Conservation (phyloP, 2,329 filamentous ascomycete genomes). For the Nothophaeocryptopus gaeumannii region DNA sequence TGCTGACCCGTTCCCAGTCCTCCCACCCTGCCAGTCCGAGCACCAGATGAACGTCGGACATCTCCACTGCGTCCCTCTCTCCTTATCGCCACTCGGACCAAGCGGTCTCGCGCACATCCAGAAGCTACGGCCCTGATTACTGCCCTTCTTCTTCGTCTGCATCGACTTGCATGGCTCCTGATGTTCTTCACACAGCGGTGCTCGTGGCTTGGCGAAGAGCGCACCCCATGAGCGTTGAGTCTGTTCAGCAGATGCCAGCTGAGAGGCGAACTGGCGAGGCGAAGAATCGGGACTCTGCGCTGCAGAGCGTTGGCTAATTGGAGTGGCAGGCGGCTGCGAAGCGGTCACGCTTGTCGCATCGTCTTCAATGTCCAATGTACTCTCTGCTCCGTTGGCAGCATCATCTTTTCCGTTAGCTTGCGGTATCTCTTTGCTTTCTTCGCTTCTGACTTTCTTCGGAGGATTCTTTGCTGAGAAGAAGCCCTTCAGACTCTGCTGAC, state of each 20-base stretch:
- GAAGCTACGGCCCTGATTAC: slow-evolving; percentile 69
- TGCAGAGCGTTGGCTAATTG: background rate
- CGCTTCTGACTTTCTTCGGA: background rate
- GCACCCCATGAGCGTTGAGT: slow-evolving; percentile 67
- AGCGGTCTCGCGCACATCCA: slow-evolving; percentile 73
- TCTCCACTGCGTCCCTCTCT: slow-evolving; percentile 79
- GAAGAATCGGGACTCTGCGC: slow-evolving; percentile 13
- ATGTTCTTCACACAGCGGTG: slow-evolving; percentile 78
- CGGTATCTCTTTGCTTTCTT: background rate
- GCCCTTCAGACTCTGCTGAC: slow-evolving; percentile 66
- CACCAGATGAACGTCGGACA: slow-evolving; percentile 79
- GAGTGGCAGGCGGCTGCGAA: background rate
- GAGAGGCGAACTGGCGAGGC: slow-evolving; percentile 20
- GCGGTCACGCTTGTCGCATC: background rate
- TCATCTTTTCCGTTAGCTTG: background rate
- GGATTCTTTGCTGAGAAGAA: slow-evolving; percentile 68
- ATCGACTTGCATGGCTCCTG: slow-evolving; percentile 80
- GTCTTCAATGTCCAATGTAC: background rate
- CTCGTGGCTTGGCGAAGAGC: slow-evolving; percentile 70
- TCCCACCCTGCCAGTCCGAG: slow-evolving; percentile 52
- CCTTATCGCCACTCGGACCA: slow-evolving; percentile 80
- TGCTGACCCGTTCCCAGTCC: background rate
- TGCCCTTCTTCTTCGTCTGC: slow-evolving; percentile 81
- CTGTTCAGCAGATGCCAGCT: slow-evolving; percentile 27
- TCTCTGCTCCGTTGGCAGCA: background rate